A percentile compares a stretch with the other conserved stretches of the same genome.
Conservation (phyloP, 805 yeast species). For the Saturnispora galanensis region DNA sequence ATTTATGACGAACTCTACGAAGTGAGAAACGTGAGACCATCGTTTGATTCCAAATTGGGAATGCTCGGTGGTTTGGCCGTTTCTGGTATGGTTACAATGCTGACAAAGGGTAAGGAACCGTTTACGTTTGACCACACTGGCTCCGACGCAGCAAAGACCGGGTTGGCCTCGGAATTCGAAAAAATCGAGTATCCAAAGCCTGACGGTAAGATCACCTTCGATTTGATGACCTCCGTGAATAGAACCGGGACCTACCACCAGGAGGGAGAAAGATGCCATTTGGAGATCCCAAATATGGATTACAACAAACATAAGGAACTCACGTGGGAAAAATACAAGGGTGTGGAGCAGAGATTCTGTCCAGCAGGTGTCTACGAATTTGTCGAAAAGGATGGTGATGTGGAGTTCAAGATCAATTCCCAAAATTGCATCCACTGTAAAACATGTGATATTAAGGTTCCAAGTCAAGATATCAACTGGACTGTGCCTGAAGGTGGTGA, state of each 20-base stretch:
- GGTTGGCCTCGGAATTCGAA: constrained; percentile 50
- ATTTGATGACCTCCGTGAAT: constrained; percentile 86
- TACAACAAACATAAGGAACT: constrained; percentile 53
- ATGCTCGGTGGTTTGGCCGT: constrained; percentile 71
- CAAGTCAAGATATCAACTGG: constrained; percentile 92
- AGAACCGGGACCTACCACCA: constrained; percentile 95
- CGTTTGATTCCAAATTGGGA: constrained; percentile 72
- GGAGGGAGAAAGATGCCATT: constrained; percentile 87
- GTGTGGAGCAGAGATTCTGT: constrained; percentile 86
- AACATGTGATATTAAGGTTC: constrained; percentile 96
- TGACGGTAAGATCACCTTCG: constrained; percentile 87
- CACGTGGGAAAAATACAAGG: constrained; percentile 69
- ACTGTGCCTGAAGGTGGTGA: constrained; percentile 98
- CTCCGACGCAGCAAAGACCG: constrained; percentile 67
- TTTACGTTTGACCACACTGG: constrained; percentile 68
- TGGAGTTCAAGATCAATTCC: constrained; percentile 83
- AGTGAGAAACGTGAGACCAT: constrained; percentile 87
- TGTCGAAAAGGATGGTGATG: constrained; percentile 43
- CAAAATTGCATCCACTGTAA: constrained; percentile 98
- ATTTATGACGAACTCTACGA: constrained; percentile 70
- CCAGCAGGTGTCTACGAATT: constrained; percentile 99
- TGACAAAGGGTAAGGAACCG: constrained; percentile 73
- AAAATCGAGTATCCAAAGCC: constrained; percentile 92
- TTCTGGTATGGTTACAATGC: constrained; percentile 74
- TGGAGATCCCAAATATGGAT: constrained; percentile 59